Conservation (phyloP, 371 early-diverging fungal genomes). For the Actinomortierella ambigua region DNA sequence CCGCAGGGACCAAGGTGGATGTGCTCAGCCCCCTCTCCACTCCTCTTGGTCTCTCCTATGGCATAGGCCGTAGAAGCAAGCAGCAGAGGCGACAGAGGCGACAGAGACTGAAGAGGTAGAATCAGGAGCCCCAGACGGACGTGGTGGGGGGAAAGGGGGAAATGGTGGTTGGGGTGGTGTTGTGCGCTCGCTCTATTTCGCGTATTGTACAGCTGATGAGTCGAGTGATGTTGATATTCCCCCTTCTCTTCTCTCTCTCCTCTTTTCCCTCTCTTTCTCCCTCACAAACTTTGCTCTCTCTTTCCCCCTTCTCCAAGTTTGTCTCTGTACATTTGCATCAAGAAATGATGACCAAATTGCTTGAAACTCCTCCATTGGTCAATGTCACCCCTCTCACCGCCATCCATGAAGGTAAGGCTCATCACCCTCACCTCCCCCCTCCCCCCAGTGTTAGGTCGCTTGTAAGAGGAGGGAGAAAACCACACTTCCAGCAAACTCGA, state of each 20-base stretch:
- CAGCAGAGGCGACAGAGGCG: too few species aligned
- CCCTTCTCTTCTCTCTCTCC: not conserved
- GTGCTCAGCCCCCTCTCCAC: too few species aligned
- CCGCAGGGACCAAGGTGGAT: too few species aligned
- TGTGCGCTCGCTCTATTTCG: not conserved
- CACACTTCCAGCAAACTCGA: too few species aligned
- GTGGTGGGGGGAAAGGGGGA: too few species aligned
- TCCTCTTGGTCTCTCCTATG: too few species aligned
- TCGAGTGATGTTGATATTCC: not conserved
- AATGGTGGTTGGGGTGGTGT: not conserved
- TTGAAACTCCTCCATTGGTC: conserved; percentile 37
- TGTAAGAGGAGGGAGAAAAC: not conserved
- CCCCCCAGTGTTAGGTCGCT: not conserved
- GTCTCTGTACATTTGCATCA: not conserved
- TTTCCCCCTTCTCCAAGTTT: not conserved
- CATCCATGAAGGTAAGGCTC: conserved; percentile 35
- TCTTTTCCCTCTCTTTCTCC: not conserved
- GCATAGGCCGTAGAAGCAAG: too few species aligned
- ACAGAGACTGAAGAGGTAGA: too few species aligned
- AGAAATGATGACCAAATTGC: conserved; percentile 16
- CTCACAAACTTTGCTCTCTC: not conserved
- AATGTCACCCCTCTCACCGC: conserved; percentile 32
- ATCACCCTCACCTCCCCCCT: not conserved
- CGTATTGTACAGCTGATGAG: too few species aligned
- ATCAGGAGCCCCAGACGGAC: too few species aligned